These are phyloP conservation scores for Thelonectria rubi DNA, from an alignment of 2,329 filamentous ascomycete genomes.

Conservation along the genomic window DNA sequence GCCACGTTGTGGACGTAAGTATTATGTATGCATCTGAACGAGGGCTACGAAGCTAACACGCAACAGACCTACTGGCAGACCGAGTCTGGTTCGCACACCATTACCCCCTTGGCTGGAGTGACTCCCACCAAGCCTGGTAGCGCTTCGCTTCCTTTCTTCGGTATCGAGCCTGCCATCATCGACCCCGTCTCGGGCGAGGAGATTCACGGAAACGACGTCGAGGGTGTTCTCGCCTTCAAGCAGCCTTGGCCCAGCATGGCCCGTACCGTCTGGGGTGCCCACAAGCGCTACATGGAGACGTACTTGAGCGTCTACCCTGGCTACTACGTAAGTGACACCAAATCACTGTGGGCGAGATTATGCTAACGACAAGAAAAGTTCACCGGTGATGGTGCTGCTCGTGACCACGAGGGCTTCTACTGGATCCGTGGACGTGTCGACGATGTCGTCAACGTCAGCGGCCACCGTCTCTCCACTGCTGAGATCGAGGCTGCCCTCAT, in stretches of 20 bases:
- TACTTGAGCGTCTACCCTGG: conserved; percentile 98
- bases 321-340: conserved; percentile 80
- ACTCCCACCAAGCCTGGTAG: conserved; percentile 97
- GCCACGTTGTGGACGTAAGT: conserved; percentile 93
- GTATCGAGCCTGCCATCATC: conserved; percentile 96
- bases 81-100: conserved; percentile 96
- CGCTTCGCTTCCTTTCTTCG: conserved; percentile 96
- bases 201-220: conserved; percentile 93
- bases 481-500: conserved; percentile 98
- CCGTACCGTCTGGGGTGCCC: conserved; percentile 95
- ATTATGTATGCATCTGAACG: background rate
- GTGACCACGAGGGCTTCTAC: conserved; percentile 98
- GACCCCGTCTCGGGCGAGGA: conserved; percentile 95
- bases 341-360: background rate
- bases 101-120: conserved; percentile 89
- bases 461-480: conserved; percentile 93
- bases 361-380: conserved; percentile 62
- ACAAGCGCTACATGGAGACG: conserved; percentile 99
- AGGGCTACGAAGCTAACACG: conserved; percentile 28
- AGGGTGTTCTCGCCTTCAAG: conserved; percentile 97
- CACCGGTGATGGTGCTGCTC: conserved; percentile 91
- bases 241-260: conserved; percentile 99
- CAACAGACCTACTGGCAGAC: conserved; percentile 98
- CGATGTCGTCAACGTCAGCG: conserved; percentile 97
- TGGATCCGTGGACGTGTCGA: conserved; percentile 99